phyloP scores from a whole-genome alignment of 495 filamentous ascomycete genomes.

The Eremomyces bilateralis region DNA sequence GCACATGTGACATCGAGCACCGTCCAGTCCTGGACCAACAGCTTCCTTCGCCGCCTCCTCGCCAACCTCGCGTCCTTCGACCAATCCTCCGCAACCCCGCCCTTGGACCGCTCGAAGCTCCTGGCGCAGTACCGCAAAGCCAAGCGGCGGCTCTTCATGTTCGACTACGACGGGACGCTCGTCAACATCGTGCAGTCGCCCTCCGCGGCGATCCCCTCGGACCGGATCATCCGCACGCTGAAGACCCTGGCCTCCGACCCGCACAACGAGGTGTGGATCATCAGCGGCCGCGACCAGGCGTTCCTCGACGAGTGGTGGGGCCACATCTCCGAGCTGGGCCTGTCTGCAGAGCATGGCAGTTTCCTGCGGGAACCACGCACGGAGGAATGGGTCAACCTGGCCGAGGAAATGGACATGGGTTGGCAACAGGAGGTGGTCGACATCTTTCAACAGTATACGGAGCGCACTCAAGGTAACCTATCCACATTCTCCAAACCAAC shows the following conservation, averaged over 20 bases:
- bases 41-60: slow-evolving; percentile 52
- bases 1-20: slow-evolving; percentile 64
- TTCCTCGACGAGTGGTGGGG: slow-evolving; percentile 78
- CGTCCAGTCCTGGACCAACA: slow-evolving; percentile 60
- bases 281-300: slow-evolving; percentile 74
- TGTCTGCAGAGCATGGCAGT: slow-evolving; percentile 89
- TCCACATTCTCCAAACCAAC: background rate
- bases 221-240: slow-evolving; percentile 56
- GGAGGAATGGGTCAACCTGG: slow-evolving; percentile 66
- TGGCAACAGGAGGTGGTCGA: slow-evolving; percentile 70
- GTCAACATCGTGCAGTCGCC: slow-evolving; percentile 88
- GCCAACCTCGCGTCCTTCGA: slow-evolving; percentile 56
- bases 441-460: slow-evolving; percentile 66
- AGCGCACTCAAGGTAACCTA: slow-evolving; percentile 47
- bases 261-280: slow-evolving; percentile 87
- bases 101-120: slow-evolving; percentile 49
- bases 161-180: slow-evolving; percentile 97
- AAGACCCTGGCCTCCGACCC: slow-evolving; percentile 59
- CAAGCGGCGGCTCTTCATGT: slow-evolving; percentile 71
- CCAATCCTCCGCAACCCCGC: slow-evolving; percentile 53
- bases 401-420: slow-evolving; percentile 60
- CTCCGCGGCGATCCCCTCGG: slow-evolving; percentile 63
- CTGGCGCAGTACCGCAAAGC: slow-evolving; percentile 49
- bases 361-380: slow-evolving; percentile 62
- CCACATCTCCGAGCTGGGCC: slow-evolving; percentile 59